Base-by-base conservation (phyloP, 345 rosid species). In the Schrenkiella parvula region DNA sequence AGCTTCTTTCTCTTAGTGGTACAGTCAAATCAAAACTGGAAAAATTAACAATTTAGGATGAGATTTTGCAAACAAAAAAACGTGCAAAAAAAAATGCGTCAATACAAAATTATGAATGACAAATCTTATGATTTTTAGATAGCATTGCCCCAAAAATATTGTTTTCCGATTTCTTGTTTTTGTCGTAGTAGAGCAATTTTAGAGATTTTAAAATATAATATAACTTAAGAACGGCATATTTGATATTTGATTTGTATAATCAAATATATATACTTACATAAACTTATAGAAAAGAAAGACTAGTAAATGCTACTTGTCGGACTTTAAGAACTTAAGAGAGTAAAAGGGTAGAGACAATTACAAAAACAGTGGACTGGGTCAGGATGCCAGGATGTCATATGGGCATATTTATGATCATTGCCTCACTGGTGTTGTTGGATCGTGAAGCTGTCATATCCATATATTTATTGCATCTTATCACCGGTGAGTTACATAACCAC, bases 381-480 rank as follows among this genome's bases (percentile, higher is more conserved):
- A 64, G 65, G 32, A 35, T 64, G 65, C 46, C 57, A 64, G 65
- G 32, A 35, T 64, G 59, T 46, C 51, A 37, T 26, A 55, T 73
- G 70, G 56, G 28, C 57, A 7, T 57, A 64, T 66, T 65, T 38
- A 66, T 66, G 58, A 55, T 6, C 8, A 64, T n/a, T 43, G 15
- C 23, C 61, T 31, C 10, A 15, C 37, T 61, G 32, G 17, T 48
- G 21, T 53, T 38, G 32, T 37, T 62, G 38, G 44, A 66, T 74
- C 66, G 37, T 38, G 60, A 66, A 57, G 29, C 70, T 64, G 64
- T 54, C 68, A 32, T 72, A 19, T 19, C 41, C 50, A 11, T 19
- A 35, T 35, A 65, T 65, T 73, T 73, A 73, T 55, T 73, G 66
- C 66, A 55, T 35, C 34, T 25, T 34, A 13, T 22, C 46, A 71